A percentile compares a stretch with the other conserved stretches of the same genome.
Conservation (phyloP, 768 basidiomycete species). For the Holtermannia corniformis region DNA sequence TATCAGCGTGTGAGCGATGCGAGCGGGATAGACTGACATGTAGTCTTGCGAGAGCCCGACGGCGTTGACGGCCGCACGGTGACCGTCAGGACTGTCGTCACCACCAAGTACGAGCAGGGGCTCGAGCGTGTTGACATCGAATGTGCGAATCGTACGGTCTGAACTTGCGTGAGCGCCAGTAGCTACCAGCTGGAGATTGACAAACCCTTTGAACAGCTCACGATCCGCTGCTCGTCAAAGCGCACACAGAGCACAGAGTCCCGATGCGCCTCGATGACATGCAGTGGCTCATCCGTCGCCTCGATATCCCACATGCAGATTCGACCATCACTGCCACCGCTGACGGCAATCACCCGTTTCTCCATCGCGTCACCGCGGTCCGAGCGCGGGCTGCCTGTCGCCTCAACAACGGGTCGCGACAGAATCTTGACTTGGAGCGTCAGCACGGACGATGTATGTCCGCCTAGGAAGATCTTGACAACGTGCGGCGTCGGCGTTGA, state of each 20-base stretch:
- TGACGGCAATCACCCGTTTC: constrained; percentile 16
- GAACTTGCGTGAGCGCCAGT: neutral
- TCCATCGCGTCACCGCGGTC: too few species aligned
- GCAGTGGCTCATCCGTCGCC: constrained; percentile 18
- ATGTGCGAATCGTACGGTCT: constrained; percentile 37
- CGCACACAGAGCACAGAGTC: constrained; percentile 34
- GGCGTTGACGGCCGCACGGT: constrained; percentile 32
- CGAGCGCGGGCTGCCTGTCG: too few species aligned
- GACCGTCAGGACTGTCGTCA: constrained; percentile 8
- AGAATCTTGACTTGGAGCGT: too few species aligned
- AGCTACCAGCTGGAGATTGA: too few species aligned
- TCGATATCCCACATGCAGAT: constrained; percentile 37
- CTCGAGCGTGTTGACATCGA: constrained; percentile 29
- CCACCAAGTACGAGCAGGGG: constrained; percentile 23
- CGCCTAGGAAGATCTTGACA: constrained; percentile 33
- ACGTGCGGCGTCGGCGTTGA: constrained; percentile 19
- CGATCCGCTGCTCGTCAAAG: constrained; percentile 31
- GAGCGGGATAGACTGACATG: constrained; percentile 22
- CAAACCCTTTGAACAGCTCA: constrained; percentile 38
- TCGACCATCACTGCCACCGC: constrained; percentile 37
- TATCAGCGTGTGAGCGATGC: neutral
- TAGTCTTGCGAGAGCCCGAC: constrained; percentile 30
- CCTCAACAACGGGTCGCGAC: too few species aligned
- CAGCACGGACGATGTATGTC: constrained; percentile 33
- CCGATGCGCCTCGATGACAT: constrained; percentile 24